Evolutionary conservation across 1,284 basidiomycete species (phyloP), one percentile per base, ranked within the genome.

Genomic region (Cryptococcus amylolentus): DNA sequence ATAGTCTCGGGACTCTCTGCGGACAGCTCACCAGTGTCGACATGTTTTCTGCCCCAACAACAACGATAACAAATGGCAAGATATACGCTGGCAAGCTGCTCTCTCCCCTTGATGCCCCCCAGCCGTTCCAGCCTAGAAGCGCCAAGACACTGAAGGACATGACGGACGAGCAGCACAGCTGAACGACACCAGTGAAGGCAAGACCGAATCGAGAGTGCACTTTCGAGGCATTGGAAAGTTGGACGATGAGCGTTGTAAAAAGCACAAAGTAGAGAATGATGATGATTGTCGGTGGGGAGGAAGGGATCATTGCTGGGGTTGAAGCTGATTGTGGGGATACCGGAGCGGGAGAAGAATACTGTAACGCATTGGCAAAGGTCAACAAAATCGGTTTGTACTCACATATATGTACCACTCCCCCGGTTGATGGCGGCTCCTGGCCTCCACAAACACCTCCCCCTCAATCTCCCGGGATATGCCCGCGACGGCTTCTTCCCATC

Each of bases 1-100:
- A 26, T 13, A 5, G 23, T 38, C 41, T 13, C 41, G 14, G 44
- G 31, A 5, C 7, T 14, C 26, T 37, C 20, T 16, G 9, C 38
- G 5, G 8, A 35, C 3, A 12, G 61, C 86, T 68, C 72, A 93
- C 91, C 70, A 98, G 80, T 66, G 88, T 88, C 72, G 91, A 91
- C 94, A 98, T 98, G 70, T 97, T 97, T 78, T 98, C 95, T 2
- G 91, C 89, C 9, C 95, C 95, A 18, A 97, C 89, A 64, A 98
- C 94, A 16, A 94, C 85, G 50, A 98, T 91, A 49, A 97, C 89
- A 60, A 98, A 90, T 0, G 94, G 93, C 53, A 98, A 81, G 40
- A 96, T 79, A 70, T 81, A 82, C 43, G 75, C 78, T 5, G 79
- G 79, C 16, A 80, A 62, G 37, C 68, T 68, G 6, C 70, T 72